These are phyloP conservation scores for Penicillium sp. DNA, from an alignment of 2,329 filamentous ascomycete genomes.

Conservation along the genomic window DNA sequence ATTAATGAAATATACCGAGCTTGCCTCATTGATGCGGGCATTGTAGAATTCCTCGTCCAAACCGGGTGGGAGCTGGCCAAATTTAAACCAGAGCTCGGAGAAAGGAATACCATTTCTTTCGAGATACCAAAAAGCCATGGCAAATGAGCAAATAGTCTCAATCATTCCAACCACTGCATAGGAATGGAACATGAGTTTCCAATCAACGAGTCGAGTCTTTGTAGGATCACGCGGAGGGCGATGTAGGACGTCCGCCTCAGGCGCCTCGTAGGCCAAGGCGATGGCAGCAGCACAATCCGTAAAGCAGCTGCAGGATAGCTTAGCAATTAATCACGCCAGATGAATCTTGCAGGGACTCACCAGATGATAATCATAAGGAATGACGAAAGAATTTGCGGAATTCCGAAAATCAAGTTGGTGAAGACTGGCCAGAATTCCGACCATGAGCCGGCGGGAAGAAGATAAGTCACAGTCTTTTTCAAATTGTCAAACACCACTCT, in stretches of 20 bases:
- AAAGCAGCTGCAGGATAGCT: slow-evolving; percentile 50
- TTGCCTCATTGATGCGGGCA: slow-evolving; percentile 56
- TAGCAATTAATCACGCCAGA: neutral
- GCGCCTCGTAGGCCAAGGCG: slow-evolving; percentile 67
- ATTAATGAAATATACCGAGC: slow-evolving; percentile 73
- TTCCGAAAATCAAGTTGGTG: slow-evolving; percentile 64
- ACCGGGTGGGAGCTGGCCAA: slow-evolving; percentile 49
- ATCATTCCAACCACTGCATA: slow-evolving; percentile 66
- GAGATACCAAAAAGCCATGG: slow-evolving; percentile 64
- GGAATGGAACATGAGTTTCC: slow-evolving; percentile 64
- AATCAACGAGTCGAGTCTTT: slow-evolving; percentile 67
- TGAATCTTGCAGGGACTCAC: slow-evolving; percentile 26
- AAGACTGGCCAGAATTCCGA: slow-evolving; percentile 71
- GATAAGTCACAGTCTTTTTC: slow-evolving; percentile 5
- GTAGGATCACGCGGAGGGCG: slow-evolving; percentile 63
- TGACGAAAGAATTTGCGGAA: slow-evolving; percentile 66
- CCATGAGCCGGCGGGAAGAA: slow-evolving; percentile 55
- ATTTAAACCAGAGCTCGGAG: slow-evolving; percentile 60
- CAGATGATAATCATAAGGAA: slow-evolving; percentile 68
- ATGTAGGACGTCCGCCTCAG: slow-evolving; percentile 67
- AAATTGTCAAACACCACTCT: slow-evolving; percentile 7
- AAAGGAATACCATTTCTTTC: slow-evolving; percentile 57
- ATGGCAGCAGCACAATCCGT: slow-evolving; percentile 71
- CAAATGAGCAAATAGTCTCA: slow-evolving; percentile 55
- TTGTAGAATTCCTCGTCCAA: slow-evolving; percentile 52